Base-by-base conservation (phyloP, 208 protist genomes). In the Crithidia brevicula region DNA sequence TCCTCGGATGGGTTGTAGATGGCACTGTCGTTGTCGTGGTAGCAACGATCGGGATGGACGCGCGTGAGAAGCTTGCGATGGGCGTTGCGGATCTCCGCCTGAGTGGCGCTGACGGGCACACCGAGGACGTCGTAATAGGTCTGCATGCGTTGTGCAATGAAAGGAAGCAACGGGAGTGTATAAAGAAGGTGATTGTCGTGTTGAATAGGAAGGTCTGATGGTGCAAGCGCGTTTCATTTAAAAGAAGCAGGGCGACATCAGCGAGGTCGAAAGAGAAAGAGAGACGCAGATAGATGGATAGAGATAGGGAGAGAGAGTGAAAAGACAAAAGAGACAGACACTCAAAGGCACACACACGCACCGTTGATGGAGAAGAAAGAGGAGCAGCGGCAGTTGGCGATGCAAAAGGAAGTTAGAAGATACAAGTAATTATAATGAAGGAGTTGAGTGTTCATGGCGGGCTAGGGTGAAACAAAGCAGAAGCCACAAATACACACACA, bases 21-120 rank as follows among this genome's bases (percentile, higher is more conserved):
- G 4, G 58, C 25, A 43, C 72, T 78, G 60, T 78, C 72, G 49
- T 78, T 78, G 72, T 78, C 72, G 53, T 51, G 42, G 23, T 64
- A 72, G 56, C 52, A 57, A 25, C 58, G 62, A 22, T 70, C 66
- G 3, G 72, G 72, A 57, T 78, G 64, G 18, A 47, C 7, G 56
- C 57, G 72, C 0, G 42, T 22, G 43, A 78, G 51, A 18, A 67
- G 58, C n/a, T 34, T 27, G 16, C 58, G 54, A 33, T 78, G 65
- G 5, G 72, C 72, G 15, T 62, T n/a, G 1, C 46, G 38, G 10
- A 78, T 20, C 22, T 71, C 57, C 4, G 18, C 46, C 5, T 61
- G 65, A 27, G 64, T 43, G 36, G 63, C 72, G 23, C 28, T 60
- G 33, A 78, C 52, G 3, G 72, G 72, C 28, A 78, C 64, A 13